Evolutionary conservation across 176 grass and related monocot species (phyloP).

Genomic region (Oryza coarctata): DNA sequence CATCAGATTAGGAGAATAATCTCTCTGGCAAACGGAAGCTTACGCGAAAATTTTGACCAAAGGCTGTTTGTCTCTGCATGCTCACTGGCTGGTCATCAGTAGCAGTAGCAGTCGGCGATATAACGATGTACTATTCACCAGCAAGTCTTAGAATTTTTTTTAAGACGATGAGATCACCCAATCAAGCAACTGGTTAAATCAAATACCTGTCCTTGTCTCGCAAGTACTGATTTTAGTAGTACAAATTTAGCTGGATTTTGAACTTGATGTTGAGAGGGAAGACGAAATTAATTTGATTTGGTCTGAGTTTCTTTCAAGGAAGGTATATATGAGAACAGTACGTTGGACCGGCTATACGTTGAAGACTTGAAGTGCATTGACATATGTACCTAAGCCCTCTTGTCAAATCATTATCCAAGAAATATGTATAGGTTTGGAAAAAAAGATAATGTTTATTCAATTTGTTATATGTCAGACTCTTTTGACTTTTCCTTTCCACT

Average conservation of each 20-base stretch:
- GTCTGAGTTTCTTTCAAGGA: background rate
- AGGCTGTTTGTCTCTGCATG: background rate
- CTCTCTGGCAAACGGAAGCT: conserved; percentile 20
- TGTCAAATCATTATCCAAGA: background rate
- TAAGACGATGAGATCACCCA: background rate
- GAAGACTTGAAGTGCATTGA: background rate
- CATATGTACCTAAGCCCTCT: no score
- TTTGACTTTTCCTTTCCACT: no score
- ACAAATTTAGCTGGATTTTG: background rate
- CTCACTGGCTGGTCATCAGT: background rate
- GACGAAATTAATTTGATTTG: background rate
- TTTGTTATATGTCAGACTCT: background rate
- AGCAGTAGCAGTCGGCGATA: background rate
- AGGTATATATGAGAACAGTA: background rate
- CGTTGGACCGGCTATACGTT: background rate
- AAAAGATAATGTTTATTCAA: background rate
- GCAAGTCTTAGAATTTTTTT: background rate
- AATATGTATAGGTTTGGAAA: background rate
- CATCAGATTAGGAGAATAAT: conserved; percentile 13
- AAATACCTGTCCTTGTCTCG: background rate
- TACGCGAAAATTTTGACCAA: background rate
- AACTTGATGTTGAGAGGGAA: background rate
- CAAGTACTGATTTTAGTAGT: background rate
- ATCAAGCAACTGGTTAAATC: background rate
- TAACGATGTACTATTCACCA: background rate